A percentile compares a stretch with the other conserved stretches of the same genome.
Evolutionary conservation across 805 yeast species (phyloP).

Genomic region (Starmerella roubikii): DNA sequence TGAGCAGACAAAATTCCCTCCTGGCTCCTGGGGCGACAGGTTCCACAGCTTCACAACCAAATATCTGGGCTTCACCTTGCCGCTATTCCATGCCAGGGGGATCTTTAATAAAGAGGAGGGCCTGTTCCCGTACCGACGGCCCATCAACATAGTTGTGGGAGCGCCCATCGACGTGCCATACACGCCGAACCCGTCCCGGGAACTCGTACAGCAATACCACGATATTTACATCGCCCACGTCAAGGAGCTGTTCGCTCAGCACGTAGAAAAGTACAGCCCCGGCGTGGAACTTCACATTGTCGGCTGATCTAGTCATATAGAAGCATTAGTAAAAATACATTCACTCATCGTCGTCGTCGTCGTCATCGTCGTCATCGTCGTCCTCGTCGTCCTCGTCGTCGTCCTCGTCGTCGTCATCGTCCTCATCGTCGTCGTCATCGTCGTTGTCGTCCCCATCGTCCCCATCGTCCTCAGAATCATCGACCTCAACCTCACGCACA

Average conservation of each 20-base stretch:
- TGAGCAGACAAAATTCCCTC: slow-evolving; percentile 35
- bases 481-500: slow-evolving; percentile 39
- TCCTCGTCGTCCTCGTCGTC: slow-evolving; percentile 18
- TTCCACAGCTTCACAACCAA: slow-evolving; percentile 63
- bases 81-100: slow-evolving; percentile 85
- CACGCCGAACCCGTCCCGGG: slow-evolving; percentile 6
- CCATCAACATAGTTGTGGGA: slow-evolving; percentile 50
- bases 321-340: not conserved
- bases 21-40: slow-evolving; percentile 35
- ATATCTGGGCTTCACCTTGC: slow-evolving; percentile 69
- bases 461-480: slow-evolving; percentile 16
- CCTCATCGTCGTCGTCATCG: no score
- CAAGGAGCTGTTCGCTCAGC: slow-evolving; percentile 47
- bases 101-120: slow-evolving; percentile 79
- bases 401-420: slow-evolving; percentile 28
- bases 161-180: slow-evolving; percentile 28
- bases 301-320: slow-evolving; percentile 1
- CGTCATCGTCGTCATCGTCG: slow-evolving; percentile 9
- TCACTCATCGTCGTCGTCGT: not conserved
- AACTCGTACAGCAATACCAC: slow-evolving; percentile 41
- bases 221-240: slow-evolving; percentile 51
- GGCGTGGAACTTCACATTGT: slow-evolving; percentile 16
- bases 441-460: slow-evolving; percentile 19
- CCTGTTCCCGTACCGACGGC: slow-evolving; percentile 68
- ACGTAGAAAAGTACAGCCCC: slow-evolving; percentile 33